Evolutionary conservation across 2,329 filamentous ascomycete species (phyloP), one percentile per base, ranked within the genome.

Genomic region (Kalmusia sp.): DNA sequence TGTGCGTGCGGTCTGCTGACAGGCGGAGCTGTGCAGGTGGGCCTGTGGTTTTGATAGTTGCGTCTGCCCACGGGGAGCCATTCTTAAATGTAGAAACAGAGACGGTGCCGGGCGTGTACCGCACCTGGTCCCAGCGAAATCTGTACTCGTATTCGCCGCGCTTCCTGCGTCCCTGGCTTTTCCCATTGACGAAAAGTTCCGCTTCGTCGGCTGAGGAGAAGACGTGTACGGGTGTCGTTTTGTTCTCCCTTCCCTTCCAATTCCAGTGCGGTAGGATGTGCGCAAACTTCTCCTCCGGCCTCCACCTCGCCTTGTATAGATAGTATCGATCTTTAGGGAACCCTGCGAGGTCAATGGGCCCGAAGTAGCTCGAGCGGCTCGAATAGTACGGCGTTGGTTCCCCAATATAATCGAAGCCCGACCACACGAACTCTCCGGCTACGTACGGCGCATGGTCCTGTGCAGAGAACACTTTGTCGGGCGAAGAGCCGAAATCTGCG

Each of bases 231-330:
- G 82, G 82, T 3, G 82, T 84, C 1, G 77, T 70, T 49, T 77
- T 54, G 2, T 79, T 79, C 0, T 73, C 72, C 0, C 80, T 69
- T 14, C 78, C 76, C 0, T 80, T 77, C 80, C 81, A 85, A 15
- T 72, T 83, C 82, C 82, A 84, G 60, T 84, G 82, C 2, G 82
- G 82, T 0, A 84, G 73, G 19, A 84, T 79, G 57, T 84, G 81
- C 4, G 80, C 82, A 67, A 79, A 76, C 2, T 58, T 67, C 0
- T 81, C 49, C 15, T 80, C 76, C 0, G 81, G 72, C 2, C 77
- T 70, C 83, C 82, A 85, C 6, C 80, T 76, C 0, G 81, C 67
- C 60, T 84, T 82, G 54, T 84, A 85, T 4, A 84, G 61, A 55
- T 76, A 84, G 65, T 79, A 85, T 1, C 82, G 73, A 54, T 85